These are phyloP conservation scores for Keithomyces neogunnii DNA, from an alignment of 2,329 filamentous ascomycete species.

Conservation along the genomic window DNA sequence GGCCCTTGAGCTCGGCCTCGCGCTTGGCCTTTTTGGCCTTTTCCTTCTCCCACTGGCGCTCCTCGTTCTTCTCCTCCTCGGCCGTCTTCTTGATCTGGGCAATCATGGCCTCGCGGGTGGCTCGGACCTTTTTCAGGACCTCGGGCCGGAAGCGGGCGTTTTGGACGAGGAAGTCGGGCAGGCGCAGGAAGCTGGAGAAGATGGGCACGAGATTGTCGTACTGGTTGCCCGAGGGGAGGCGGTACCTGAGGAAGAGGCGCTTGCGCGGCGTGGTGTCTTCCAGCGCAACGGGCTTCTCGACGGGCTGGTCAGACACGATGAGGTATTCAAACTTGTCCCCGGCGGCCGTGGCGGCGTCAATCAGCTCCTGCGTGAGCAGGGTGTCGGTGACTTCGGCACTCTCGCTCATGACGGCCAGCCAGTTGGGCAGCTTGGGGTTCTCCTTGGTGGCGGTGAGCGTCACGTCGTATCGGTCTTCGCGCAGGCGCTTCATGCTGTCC, in stretches of 20 bases:
- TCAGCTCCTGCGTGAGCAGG: conserved; percentile 79
- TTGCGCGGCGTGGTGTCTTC: conserved; percentile 81
- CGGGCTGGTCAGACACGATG: conserved; percentile 81
- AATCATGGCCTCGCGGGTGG: conserved; percentile 71
- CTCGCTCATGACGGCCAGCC: conserved; percentile 94
- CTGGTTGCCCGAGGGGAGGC: conserved; percentile 55
- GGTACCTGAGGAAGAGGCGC: conserved; percentile 71
- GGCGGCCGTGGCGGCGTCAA: conserved; percentile 67
- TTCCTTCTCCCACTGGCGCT: conserved; percentile 63
- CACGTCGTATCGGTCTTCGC: conserved; percentile 89
- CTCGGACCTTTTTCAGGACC: conserved; percentile 75
- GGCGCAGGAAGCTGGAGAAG: conserved; percentile 72
- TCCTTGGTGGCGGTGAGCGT: conserved; percentile 93
- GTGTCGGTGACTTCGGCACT: conserved; percentile 88
- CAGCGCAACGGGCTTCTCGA: conserved; percentile 76
- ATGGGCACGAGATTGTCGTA: conserved; percentile 63
- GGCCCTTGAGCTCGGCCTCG: conserved; percentile 67
- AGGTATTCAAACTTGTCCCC: conserved; percentile 77
- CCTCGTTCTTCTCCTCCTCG: conserved; percentile 75
- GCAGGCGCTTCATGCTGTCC: conserved; percentile 79
- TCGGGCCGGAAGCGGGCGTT: conserved; percentile 81
- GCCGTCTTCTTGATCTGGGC: conserved; percentile 70
- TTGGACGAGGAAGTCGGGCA: conserved; percentile 74
- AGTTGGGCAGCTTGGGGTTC: conserved; percentile 76
- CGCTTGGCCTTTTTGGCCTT: conserved; percentile 81